These are phyloP conservation scores for Blakeslea trispora DNA, from an alignment of 371 early-diverging fungal genomes.

Conservation along the genomic window DNA sequence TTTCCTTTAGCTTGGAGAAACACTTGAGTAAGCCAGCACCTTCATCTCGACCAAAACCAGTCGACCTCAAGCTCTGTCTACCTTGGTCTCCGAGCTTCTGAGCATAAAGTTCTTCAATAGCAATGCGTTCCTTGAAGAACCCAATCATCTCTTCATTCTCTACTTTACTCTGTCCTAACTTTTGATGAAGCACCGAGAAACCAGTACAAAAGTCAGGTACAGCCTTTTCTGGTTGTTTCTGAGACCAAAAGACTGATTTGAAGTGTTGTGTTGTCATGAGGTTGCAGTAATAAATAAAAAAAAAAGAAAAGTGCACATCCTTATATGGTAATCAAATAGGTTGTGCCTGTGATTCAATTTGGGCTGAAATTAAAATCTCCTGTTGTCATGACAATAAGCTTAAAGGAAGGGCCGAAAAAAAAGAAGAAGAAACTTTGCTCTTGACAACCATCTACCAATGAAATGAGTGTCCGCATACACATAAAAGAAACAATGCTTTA, in stretches of 20 bases:
- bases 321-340: too few relatives aligned
- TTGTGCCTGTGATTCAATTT: too few relatives aligned
- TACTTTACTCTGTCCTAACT: constrained; percentile 66
- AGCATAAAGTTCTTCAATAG: constrained; percentile 66
- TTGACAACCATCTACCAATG: too few relatives aligned
- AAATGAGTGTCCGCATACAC: too few relatives aligned
- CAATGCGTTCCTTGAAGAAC: constrained; percentile 68
- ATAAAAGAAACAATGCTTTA: too few relatives aligned
- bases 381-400: too few relatives aligned
- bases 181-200: constrained; percentile 64
- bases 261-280: constrained; percentile 32
- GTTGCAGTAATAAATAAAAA: too few relatives aligned
- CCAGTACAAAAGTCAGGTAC: constrained; percentile 55
- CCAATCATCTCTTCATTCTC: constrained; percentile 74
- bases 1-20: constrained; percentile 62
- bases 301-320: too few relatives aligned
- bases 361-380: too few relatives aligned
- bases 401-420: too few relatives aligned
- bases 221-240: constrained; percentile 35
- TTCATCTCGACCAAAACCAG: constrained; percentile 74
- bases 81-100: constrained; percentile 58
- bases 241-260: constrained; percentile 52
- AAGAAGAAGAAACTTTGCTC: too few relatives aligned
- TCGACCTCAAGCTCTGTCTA: constrained; percentile 26
- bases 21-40: constrained; percentile 71